Conservation (phyloP, 176 grass and related monocot species). For the Paspalum vaginatum region DNA sequence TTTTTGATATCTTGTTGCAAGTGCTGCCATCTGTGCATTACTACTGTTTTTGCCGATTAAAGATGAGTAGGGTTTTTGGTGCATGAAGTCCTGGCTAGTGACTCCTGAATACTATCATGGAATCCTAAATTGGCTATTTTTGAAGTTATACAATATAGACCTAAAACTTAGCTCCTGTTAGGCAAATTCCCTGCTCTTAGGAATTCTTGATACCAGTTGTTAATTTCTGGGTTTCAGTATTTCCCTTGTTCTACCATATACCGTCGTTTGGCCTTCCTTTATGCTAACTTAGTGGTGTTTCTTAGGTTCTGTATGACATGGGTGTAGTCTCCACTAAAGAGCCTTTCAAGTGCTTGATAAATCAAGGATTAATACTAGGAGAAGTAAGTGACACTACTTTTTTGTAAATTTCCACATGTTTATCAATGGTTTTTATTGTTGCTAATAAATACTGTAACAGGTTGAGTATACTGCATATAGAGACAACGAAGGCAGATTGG, state of each 20-base stretch:
- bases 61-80: background rate
- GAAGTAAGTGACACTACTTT: constrained; percentile 70
- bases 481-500: constrained; percentile 72
- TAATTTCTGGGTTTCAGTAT: background rate
- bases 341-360: constrained; percentile 96
- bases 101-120: background rate
- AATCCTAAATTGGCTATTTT: background rate
- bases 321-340: constrained; percentile 95
- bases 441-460: constrained; percentile 55
- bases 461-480: constrained; percentile 89
- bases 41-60: constrained; percentile 31
- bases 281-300: constrained; percentile 44
- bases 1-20: background rate
- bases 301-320: constrained; percentile 94
- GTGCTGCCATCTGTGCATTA: background rate
- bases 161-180: constrained; percentile 5
- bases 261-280: background rate
- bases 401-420: constrained; percentile 9
- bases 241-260: constrained; percentile 3
- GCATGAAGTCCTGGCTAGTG: background rate
- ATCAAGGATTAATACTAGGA: constrained; percentile 98
- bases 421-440: constrained; percentile 4
- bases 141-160: background rate
- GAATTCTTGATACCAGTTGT: background rate
- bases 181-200: background rate